phyloP scores from a whole-genome alignment of 352 stramenopile species.

The Phytophthora sp. region DNA sequence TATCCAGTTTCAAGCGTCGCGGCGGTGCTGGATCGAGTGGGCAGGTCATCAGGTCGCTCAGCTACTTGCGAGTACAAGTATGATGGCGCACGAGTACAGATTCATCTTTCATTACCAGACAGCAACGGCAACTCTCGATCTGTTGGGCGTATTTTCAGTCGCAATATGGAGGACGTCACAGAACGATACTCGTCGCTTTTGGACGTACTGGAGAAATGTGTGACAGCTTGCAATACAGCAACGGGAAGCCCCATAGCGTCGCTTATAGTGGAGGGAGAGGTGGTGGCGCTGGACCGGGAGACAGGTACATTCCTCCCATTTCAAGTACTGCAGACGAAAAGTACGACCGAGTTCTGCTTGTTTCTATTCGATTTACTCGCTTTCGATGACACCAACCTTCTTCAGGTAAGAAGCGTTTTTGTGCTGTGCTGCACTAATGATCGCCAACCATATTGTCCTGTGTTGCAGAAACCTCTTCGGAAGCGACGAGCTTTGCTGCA shows the following conservation, averaged over 20 bases:
- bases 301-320: conserved; percentile 67
- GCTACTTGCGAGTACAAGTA: conserved; percentile 88
- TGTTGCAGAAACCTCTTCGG: conserved; percentile 43
- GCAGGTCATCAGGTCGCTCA: conserved; percentile 38
- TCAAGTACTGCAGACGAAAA: conserved; percentile 81
- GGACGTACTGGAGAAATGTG: conserved; percentile 43
- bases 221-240: conserved; percentile 19
- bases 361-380: conserved; percentile 82
- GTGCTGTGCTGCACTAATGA: no score
- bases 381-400: conserved; percentile 52
- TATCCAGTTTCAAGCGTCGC: conserved; percentile 73
- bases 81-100: conserved; percentile 79
- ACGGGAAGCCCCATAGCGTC: conserved; percentile 26
- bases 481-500: conserved; percentile 55
- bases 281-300: conserved; percentile 69
- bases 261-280: conserved; percentile 77
- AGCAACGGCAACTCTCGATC: not conserved
- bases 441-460: no score
- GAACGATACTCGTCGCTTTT: conserved; percentile 68
- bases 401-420: conserved; percentile 58
- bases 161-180: conserved; percentile 85
- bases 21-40: conserved; percentile 52
- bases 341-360: conserved; percentile 73
- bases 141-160: conserved; percentile 73
- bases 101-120: conserved; percentile 53